Evolutionary conservation across 495 filamentous ascomycete genomes (phyloP).

Genomic region (Polyplosphaeria fusca): DNA sequence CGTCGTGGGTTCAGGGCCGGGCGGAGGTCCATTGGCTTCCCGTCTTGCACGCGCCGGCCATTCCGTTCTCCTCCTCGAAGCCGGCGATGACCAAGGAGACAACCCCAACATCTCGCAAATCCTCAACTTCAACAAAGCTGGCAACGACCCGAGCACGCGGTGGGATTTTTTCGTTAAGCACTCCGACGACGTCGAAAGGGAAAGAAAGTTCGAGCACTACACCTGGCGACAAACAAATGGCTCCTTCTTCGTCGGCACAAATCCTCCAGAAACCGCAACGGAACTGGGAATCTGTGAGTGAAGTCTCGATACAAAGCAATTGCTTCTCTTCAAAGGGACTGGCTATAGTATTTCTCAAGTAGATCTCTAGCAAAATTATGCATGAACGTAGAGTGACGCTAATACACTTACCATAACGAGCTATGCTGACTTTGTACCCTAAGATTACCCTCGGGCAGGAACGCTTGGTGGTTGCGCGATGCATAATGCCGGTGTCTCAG

Average conservation of each 20-base stretch:
- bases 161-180: slow-evolving; percentile 29
- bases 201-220: slow-evolving; percentile 3
- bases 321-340: too few species aligned
- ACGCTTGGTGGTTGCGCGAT: slow-evolving; percentile 50
- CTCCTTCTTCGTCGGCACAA: slow-evolving; percentile 28
- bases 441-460: slow-evolving; percentile 50
- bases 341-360: too few species aligned
- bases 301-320: too few species aligned
- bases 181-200: neutral
- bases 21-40: slow-evolving; percentile 23
- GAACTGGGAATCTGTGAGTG: slow-evolving; percentile 46
- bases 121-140: neutral
- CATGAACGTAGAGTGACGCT: too few species aligned
- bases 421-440: too few species aligned
- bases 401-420: too few species aligned
- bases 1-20: slow-evolving; percentile 21
- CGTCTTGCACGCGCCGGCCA: slow-evolving; percentile 10
- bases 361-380: too few species aligned
- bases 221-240: slow-evolving; percentile 2
- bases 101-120: neutral
- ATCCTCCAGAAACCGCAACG: slow-evolving; percentile 43
- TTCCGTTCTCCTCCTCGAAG: slow-evolving; percentile 19
- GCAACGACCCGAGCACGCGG: neutral
- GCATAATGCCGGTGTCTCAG: slow-evolving; percentile 48
- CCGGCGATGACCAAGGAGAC: slow-evolving; percentile 21